Evolutionary conservation across 176 grass and related monocot genomes (phyloP), one percentile per base, ranked within the genome.

Genomic region (Panicum miliaceum): DNA sequence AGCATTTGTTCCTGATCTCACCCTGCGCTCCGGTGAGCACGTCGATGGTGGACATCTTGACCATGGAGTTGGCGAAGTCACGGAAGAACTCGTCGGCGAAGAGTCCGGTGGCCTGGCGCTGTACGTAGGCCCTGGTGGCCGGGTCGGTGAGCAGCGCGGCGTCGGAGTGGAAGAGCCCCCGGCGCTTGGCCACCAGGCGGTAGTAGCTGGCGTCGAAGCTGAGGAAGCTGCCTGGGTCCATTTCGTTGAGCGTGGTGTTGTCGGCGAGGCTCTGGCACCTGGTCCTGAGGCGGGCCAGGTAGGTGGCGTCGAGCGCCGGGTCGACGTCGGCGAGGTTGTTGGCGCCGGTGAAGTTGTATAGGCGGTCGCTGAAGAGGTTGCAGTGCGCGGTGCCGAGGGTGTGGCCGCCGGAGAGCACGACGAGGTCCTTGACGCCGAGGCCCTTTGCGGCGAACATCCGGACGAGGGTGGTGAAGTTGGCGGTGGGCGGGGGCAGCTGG

Each of bases 161-260:
- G 77, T 98, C 96, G 37, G 96, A 95, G 61, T 92, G 88, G 74
- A 98, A 93, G 62, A 93, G 27, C 0, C 89, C 93, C 63, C 93
- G 61, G 12, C 83, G 87, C 78, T 90, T 89, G 25, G 87, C 77
- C 0, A 96, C 85, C 0, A 75, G 73, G 7, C 75, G 81, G 89
- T 92, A 99, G 81, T 94, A 96, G 80, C 91, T 54, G 6, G 88
- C 62, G 86, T 99, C 96, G 83, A 99, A 99, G 52, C 85, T 94
- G 38, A 76, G 87, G 91, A 86, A 92, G 84, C 96, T 96, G 16
- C 93, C 93, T 6, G 96, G 88, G 43, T 99, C 93, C 93, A 99
- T 96, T 83, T 95, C 91, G 8, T 79, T 40, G 5, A 92, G 83
- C 26, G 93, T 99, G 53, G 59, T 89, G 76, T 76, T 83, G 77